Base-by-base conservation (phyloP, 345 rosid genomes). In the Corymbia maculata region DNA sequence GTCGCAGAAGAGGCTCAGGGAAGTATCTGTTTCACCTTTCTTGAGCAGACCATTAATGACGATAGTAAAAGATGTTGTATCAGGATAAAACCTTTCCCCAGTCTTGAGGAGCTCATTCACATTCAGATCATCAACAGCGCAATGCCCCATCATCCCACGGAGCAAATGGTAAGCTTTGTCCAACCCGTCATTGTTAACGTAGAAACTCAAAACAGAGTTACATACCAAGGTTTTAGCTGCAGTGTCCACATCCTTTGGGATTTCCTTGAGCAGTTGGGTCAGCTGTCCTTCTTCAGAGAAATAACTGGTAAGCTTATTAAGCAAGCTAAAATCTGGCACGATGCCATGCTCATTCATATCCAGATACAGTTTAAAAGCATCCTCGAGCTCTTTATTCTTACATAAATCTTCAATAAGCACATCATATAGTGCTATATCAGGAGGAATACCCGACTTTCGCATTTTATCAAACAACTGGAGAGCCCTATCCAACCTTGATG, bases 371-470 rank as follows among this genome's bases (percentile, higher is more conserved):
- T 85, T 85, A 85, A 96, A 86, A 57, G 97, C 97, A 90, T 90
- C 93, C 85, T 93, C 93, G 68, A 91, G 93, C 86, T 96, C 93
- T 59, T 93, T 93, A 86, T 87, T 90, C 87, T 79, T 88, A 86
- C 97, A 95, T 21, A 97, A 86, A 47, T 93, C 98, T 82, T 96
- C 96, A 86, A 97, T 92, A 86, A 97, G 87, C 90, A 93, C 97
- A 92, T 97, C 96, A 91, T 93, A 96, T 88, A 94, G 90, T 8
- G 95, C 92, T 87, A 95, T 88, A 88, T 91, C 92, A 79, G 93
- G 96, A 22, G 49, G n/a, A 92, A 95, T 91, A 75, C 97, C 97
- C 21, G 89, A 92, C 61, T 90, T 87, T 85, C 88, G 86, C 97
- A 95, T 94, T 90, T 93, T 94, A 89, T 91, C 91, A 88, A 95